Conservation (phyloP, 202 grass and related monocot genomes). For the Musa balbisiana region DNA sequence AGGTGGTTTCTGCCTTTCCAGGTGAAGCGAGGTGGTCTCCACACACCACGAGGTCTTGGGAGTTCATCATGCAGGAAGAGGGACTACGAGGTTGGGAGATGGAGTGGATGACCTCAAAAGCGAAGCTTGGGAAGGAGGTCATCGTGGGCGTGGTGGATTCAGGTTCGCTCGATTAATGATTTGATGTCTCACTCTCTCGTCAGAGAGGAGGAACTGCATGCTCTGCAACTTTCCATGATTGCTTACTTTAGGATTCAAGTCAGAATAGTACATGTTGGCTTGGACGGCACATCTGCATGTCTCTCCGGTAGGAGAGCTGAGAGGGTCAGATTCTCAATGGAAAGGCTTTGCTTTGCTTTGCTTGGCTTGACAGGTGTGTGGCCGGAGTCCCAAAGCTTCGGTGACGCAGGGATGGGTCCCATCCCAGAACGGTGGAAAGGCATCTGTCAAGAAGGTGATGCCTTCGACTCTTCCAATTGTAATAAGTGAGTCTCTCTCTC, state of each 20-base stretch:
- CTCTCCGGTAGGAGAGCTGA: no score
- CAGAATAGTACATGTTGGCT: no score
- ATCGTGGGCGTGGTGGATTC: constrained; percentile 93
- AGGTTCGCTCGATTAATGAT: constrained; percentile 30
- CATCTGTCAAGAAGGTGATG: constrained; percentile 56
- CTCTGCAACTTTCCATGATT: no score
- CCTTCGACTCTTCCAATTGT: constrained; percentile 58
- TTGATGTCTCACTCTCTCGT: not conserved
- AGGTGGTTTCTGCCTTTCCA: constrained; percentile 55
- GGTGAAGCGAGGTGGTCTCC: constrained; percentile 55
- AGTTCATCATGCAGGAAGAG: constrained; percentile 67
- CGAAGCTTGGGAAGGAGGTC: constrained; percentile 41
- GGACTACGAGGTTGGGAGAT: constrained; percentile 16
- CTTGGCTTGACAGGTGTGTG: constrained; percentile 50
- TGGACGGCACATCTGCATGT: no score
- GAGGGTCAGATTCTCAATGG: no score
- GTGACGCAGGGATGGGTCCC: constrained; percentile 42
- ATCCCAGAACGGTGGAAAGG: constrained; percentile 70
- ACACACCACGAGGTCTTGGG: constrained; percentile 94
- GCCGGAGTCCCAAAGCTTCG: constrained; percentile 84
- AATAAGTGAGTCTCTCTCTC: constrained; percentile 35
- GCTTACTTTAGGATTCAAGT: no score
- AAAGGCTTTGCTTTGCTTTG: no score
- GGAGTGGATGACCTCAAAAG: constrained; percentile 36
- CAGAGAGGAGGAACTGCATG: no score